Evolutionary conservation across 352 stramenopile species (phyloP).

Genomic region (Pythium scleroteichum): DNA sequence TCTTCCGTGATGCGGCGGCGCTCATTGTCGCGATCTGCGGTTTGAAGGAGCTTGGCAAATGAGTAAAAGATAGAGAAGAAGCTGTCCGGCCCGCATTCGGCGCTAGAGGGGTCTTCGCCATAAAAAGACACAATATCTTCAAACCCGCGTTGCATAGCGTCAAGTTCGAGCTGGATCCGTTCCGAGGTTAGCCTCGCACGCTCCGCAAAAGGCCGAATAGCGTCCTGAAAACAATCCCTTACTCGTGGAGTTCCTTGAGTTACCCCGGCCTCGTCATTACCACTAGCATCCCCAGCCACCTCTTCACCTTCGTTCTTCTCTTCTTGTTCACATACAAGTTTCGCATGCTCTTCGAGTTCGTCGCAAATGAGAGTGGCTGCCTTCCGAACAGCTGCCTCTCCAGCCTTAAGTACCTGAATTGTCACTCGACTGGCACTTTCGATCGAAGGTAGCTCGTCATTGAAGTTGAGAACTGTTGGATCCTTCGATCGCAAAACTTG

Average conservation of each 20-base stretch:
- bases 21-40: conserved; percentile 81
- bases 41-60: conserved; percentile 81
- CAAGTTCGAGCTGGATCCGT: conserved; percentile 50
- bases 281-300: not conserved
- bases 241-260: conserved; percentile 14
- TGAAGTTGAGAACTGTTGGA: conserved; percentile 67
- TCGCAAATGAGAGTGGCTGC: conserved; percentile 67
- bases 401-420: conserved; percentile 73
- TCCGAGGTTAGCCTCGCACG: conserved; percentile 64
- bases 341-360: conserved; percentile 69
- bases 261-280: not conserved
- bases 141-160: conserved; percentile 67
- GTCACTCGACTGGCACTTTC: conserved; percentile 79
- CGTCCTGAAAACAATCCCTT: conserved; percentile 73
- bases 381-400: conserved; percentile 73
- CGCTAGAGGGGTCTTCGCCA: conserved; percentile 71
- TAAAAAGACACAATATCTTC: conserved; percentile 71
- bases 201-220: conserved; percentile 73
- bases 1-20: conserved; percentile 83
- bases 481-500: conserved; percentile 71
- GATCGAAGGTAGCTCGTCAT: conserved; percentile 70
- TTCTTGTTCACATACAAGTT: conserved; percentile 36
- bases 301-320: conserved; percentile 23
- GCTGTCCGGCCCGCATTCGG: conserved; percentile 64
- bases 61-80: conserved; percentile 89